Base-by-base conservation (phyloP, 768 basidiomycete genomes). In the Gymnopilus dilepis region DNA sequence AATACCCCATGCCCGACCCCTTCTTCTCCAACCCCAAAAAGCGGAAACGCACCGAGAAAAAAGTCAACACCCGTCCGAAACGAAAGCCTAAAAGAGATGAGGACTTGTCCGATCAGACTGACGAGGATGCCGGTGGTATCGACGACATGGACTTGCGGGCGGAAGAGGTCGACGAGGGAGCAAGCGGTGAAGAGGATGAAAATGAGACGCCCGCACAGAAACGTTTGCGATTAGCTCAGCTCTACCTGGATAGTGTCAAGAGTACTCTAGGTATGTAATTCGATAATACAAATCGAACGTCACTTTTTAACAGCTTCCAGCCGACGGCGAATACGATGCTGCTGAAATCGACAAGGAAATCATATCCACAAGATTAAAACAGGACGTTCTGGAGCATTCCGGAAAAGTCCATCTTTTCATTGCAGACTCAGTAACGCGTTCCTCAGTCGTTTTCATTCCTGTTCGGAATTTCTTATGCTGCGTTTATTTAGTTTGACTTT, bases 291-390 rank as follows among this genome's bases (percentile, higher is more conserved):
- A 40, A 54, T 15, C 30, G 60, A 34, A 17, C 22, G 47, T 15
- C 43, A 41, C 37, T 6, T 48, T 21, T 43, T 38, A 24, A n/a
- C 31, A 28, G 21, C 7, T 19, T 31, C 4, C 19, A 86, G 94
- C 88, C 60, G 95, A 95, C 24, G 93, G 91, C 33, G 95, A 95
- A 63, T 95, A 88, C 64, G 97, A 99, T 72, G 97, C 97, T 4
- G 95, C 93, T 1, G 96, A 98, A 67, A 88, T 99, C 26, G 97
- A 99, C 80, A 86, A 86, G 68, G 97, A 98, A 65, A 81, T 98
- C 63, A 92, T 99, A 63, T 92, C 92, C 43, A 84, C 95, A 19
- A 82, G 97, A 58, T 80, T 99, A 64, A 94, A 95, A 72, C 88
- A 95, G 72, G 97, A 98, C 77, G 95, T 97, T 5, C 74, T 95